phyloP scores from a whole-genome alignment of 176 grass and related monocot genomes.

The Triticum timopheevii region DNA sequence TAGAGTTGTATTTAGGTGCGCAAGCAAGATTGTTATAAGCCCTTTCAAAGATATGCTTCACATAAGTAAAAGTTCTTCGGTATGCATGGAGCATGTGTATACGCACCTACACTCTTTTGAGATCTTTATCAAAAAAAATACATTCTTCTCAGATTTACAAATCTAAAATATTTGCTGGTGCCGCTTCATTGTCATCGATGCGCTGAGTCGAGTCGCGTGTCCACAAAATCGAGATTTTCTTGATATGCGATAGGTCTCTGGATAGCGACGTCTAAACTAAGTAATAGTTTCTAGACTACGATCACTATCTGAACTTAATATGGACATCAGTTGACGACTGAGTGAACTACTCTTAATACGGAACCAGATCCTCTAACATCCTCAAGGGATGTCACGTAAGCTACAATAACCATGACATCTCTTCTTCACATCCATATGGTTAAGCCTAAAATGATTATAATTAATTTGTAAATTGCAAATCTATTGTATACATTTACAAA shows the following conservation, averaged over 20 bases:
- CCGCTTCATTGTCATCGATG: background rate
- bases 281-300: background rate
- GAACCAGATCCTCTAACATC: too few species aligned
- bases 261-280: background rate
- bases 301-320: background rate
- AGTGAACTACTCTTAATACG: background rate
- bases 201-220: background rate
- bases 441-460: too few species aligned
- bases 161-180: background rate
- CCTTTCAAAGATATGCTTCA: background rate
- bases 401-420: too few species aligned
- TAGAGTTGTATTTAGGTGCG: too few species aligned
- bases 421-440: too few species aligned
- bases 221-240: background rate
- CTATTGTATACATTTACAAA: too few species aligned
- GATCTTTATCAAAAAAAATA: background rate
- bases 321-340: background rate
- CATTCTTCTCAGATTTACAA: background rate
- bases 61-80: background rate
- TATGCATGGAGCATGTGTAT: background rate
- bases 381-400: too few species aligned
- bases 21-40: background rate
- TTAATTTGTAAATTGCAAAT: too few species aligned
- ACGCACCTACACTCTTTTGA: background rate
- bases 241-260: background rate